Percentiles rank a stretch among this genome's conserved stretches.
Conservation (phyloP, 352 stramenopile species). For the Pythium myriotylum region DNA sequence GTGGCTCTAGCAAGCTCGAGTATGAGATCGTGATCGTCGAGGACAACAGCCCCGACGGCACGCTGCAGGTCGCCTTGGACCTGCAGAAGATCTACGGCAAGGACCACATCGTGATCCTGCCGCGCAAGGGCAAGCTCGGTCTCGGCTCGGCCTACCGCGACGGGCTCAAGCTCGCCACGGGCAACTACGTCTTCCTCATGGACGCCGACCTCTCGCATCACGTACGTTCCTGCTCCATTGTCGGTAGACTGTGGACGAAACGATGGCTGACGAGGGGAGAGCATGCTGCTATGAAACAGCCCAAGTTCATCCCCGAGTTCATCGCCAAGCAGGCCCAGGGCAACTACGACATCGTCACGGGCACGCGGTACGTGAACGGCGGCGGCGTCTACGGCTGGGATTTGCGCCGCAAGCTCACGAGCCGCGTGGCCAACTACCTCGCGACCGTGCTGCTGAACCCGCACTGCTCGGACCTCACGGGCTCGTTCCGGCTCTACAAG, state of each 20-base stretch:
- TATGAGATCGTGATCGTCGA: slow-evolving; percentile 99
- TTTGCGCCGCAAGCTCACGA: slow-evolving; percentile 95
- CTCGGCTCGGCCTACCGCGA: slow-evolving; percentile 97
- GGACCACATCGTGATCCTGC: slow-evolving; percentile 92
- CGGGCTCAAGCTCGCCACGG: slow-evolving; percentile 91
- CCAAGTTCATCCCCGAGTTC: slow-evolving; percentile 97
- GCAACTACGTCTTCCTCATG: slow-evolving; percentile 98
- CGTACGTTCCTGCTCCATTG: slow-evolving; percentile 40
- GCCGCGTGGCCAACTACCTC: slow-evolving; percentile 97
- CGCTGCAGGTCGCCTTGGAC: slow-evolving; percentile 92
- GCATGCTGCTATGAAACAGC: slow-evolving; percentile 44
- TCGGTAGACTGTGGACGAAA: too few species aligned
- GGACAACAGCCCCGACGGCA: slow-evolving; percentile 97
- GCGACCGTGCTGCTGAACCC: slow-evolving; percentile 96
- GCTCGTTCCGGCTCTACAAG: slow-evolving; percentile 98
- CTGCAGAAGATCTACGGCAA: slow-evolving; percentile 92
- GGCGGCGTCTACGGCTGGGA: slow-evolving; percentile 98
- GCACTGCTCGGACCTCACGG: slow-evolving; percentile 95
- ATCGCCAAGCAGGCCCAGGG: slow-evolving; percentile 76
- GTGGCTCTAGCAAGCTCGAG: slow-evolving; percentile 58
- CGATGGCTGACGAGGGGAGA: too few species aligned
- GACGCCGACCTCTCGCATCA: slow-evolving; percentile 99
- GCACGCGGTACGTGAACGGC: slow-evolving; percentile 93
- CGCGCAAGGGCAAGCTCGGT: slow-evolving; percentile 95
- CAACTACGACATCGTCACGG: slow-evolving; percentile 96